phyloP scores from a whole-genome alignment of 768 basidiomycete species.

The Boletus speciosus region DNA sequence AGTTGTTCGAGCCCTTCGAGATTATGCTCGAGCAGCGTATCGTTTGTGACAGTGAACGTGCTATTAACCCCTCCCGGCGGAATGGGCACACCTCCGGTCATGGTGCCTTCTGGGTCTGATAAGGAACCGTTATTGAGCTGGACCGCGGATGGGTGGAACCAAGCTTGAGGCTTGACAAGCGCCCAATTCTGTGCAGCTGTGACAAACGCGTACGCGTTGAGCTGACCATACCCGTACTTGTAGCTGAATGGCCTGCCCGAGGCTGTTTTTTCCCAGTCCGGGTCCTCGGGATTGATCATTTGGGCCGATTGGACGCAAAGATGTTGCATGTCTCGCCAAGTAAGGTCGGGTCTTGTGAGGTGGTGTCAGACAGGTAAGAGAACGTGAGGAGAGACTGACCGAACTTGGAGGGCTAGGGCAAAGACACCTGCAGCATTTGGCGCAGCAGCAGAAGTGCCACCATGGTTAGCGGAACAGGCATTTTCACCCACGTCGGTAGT shows the following conservation, averaged over 20 bases:
- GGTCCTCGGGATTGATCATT: constrained; percentile 81
- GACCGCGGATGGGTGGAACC: constrained; percentile 74
- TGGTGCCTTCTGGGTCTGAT: constrained; percentile 39
- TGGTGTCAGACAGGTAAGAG: constrained; percentile 9
- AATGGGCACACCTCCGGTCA: constrained; percentile 66
- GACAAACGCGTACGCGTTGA: constrained; percentile 82
- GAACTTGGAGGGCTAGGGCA: constrained; percentile 81
- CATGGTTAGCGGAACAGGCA: constrained; percentile 77
- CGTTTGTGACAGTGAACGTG: constrained; percentile 60
- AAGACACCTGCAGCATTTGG: constrained; percentile 95
- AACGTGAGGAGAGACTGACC: constrained; percentile 46
- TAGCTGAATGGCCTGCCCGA: constrained; percentile 57
- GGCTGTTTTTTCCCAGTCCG: constrained; percentile 88
- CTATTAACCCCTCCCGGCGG: constrained; percentile 59
- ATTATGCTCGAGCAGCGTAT: constrained; percentile 68
- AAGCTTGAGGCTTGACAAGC: constrained; percentile 90
- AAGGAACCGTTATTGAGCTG: constrained; percentile 63
- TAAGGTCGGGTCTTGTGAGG: constrained; percentile 74
- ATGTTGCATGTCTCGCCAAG: constrained; percentile 96
- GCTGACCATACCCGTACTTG: constrained; percentile 92
- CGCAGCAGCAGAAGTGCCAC: constrained; percentile 97
- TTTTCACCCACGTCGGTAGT: constrained; percentile 92
- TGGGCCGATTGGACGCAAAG: constrained; percentile 75
- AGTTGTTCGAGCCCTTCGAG: constrained; percentile 89
- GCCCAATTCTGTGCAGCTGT: constrained; percentile 79